Evolutionary conservation across 1,284 basidiomycete genomes (phyloP).

Genomic region (Trametes hirsuta): DNA sequence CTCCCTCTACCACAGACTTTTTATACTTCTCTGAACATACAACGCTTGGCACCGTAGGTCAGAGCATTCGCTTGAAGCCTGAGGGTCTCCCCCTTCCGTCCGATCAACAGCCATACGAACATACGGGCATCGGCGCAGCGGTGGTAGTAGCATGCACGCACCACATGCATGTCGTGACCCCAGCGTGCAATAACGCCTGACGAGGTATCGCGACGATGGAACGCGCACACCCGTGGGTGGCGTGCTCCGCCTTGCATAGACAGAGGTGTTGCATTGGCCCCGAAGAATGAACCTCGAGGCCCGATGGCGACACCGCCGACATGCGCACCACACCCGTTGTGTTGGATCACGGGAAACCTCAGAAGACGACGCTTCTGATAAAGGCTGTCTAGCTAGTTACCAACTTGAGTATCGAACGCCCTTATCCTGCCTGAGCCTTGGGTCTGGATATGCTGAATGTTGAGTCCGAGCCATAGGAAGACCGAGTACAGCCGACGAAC

Average conservation of each 20-base stretch:
- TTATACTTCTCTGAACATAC: neutral
- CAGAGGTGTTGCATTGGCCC: no score
- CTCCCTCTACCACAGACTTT: neutral
- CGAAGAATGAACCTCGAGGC: neutral
- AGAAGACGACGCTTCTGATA: conserved; percentile 5
- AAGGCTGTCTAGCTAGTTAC: neutral
- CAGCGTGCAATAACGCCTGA: neutral
- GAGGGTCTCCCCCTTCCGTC: neutral
- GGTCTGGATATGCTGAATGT: neutral
- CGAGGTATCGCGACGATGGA: no score
- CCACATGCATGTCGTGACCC: conserved; percentile 2
- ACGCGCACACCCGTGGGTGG: no score
- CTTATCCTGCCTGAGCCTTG: neutral
- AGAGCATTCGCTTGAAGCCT: neutral
- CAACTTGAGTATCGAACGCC: neutral
- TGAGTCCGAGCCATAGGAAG: neutral
- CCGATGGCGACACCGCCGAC: conserved; percentile 1
- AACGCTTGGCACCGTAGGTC: neutral
- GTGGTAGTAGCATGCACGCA: neutral
- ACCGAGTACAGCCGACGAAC: neutral
- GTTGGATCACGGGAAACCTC: no score
- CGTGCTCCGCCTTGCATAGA: no score
- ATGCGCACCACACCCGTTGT: no score
- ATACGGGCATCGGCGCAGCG: neutral
- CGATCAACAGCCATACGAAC: neutral